Percentiles rank a stretch among this genome's conserved stretches.
phyloP scores from a whole-genome alignment of 768 basidiomycete species.

The Cyathus striatus region DNA sequence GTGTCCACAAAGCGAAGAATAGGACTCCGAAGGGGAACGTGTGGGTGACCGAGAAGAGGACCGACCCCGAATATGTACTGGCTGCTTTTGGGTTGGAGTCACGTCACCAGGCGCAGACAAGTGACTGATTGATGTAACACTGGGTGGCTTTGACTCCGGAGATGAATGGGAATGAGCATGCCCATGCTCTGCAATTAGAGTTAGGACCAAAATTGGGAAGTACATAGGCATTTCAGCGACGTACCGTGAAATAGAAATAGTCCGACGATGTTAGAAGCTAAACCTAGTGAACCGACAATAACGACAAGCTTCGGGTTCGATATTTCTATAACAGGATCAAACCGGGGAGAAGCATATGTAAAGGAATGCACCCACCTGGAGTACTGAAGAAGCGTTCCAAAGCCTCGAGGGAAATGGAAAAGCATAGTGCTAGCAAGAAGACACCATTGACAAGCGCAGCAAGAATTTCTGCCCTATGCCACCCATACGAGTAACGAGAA shows the following conservation, averaged over 20 bases:
- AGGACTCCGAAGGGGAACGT: conserved; percentile 29
- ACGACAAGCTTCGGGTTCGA: conserved; percentile 86
- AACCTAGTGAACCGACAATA: conserved; percentile 82
- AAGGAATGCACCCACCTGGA: conserved; percentile 47
- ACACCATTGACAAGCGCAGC: conserved; percentile 96
- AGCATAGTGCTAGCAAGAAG: conserved; percentile 93
- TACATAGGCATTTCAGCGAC: no score
- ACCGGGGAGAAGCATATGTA: conserved; percentile 5
- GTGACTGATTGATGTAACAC: conserved; percentile 21
- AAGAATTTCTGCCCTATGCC: conserved; percentile 96
- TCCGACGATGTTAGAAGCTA: conserved; percentile 90
- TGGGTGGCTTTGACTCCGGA: conserved; percentile 33
- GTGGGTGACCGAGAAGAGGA: conserved; percentile 25
- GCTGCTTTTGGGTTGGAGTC: conserved; percentile 25
- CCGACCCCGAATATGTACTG: conserved; percentile 14
- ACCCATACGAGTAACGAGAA: conserved; percentile 93
- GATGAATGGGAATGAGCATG: conserved; percentile 43
- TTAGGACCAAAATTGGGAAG: no score
- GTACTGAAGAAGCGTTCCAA: conserved; percentile 84
- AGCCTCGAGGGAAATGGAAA: conserved; percentile 92
- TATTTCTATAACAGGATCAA: conserved; percentile 55
- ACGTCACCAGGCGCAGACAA: conserved; percentile 14
- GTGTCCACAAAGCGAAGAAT: conserved; percentile 67
- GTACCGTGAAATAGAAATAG: conserved; percentile 92
- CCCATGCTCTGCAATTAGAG: conserved; percentile 47